Conservation (phyloP, 495 filamentous ascomycete genomes). For the Podospora appendiculata region DNA sequence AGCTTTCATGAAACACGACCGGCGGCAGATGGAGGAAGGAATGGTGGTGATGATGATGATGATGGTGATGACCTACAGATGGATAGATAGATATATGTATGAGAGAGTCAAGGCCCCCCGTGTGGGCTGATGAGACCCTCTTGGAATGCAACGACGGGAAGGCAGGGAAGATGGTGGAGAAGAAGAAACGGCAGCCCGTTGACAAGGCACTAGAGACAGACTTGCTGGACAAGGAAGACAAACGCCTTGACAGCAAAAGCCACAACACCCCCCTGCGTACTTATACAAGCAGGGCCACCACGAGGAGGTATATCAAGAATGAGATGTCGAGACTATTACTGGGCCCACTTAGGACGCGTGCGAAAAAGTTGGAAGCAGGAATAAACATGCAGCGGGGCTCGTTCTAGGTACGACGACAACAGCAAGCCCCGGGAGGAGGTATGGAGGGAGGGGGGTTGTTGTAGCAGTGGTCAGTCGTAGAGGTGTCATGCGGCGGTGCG, state of each 20-base stretch:
- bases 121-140: constrained; percentile 6
- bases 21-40: too few species aligned
- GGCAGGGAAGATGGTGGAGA: constrained; percentile 1
- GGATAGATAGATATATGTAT: neutral
- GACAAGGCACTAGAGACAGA: neutral
- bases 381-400: neutral
- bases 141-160: constrained; percentile 12
- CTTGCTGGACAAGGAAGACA: neutral
- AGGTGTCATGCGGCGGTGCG: neutral
- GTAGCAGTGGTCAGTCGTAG: neutral
- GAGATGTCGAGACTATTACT: neutral
- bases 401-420: neutral
- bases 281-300: neutral
- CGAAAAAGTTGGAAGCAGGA: neutral
- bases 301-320: constrained; percentile 3
- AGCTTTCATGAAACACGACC: too few species aligned
- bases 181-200: neutral
- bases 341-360: neutral
- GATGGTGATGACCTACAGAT: neutral
- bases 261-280: too few species aligned
- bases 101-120: neutral
- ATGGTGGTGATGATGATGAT: too few species aligned
- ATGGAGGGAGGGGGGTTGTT: neutral
- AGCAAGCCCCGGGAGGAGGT: neutral
- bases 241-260: neutral